phyloP scores from a whole-genome alignment of 108 stramenopile species.

The Phaeodactylum tricornutum region DNA sequence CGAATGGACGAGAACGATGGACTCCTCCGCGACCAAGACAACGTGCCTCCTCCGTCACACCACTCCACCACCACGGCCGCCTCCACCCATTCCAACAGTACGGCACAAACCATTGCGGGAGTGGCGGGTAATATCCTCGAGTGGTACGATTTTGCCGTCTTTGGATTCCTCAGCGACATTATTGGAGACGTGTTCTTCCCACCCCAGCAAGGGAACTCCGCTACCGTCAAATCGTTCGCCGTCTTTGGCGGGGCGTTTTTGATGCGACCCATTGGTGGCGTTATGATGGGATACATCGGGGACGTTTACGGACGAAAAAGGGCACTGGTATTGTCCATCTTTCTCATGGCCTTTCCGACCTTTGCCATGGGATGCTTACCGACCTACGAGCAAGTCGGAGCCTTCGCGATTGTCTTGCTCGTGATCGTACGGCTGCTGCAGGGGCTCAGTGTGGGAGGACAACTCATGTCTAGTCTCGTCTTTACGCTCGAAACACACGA shows the following conservation, averaged over 20 bases:
- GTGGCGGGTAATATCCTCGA: conserved; percentile 42
- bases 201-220: conserved; percentile 21
- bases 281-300: conserved; percentile 61
- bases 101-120: conserved; percentile 19
- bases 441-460: conserved; percentile 72
- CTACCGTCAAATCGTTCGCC: conserved; percentile 41
- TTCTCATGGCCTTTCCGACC: conserved; percentile 72
- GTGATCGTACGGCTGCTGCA: conserved; percentile 57
- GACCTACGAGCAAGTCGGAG: conserved; percentile 54
- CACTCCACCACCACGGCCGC: no score
- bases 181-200: conserved; percentile 69
- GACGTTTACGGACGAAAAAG: conserved; percentile 60
- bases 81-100: no score
- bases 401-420: conserved; percentile 33
- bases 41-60: no score
- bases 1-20: no score
- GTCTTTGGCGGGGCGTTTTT: conserved; percentile 80
- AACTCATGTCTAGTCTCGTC: conserved; percentile 60
- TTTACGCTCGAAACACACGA: conserved; percentile 55
- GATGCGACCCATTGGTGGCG: conserved; percentile 62
- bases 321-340: conserved; percentile 50
- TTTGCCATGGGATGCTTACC: conserved; percentile 76
- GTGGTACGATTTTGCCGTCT: conserved; percentile 65
- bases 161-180: conserved; percentile 62
- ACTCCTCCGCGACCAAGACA: no score